phyloP scores from a whole-genome alignment of 164 flowering plant species.

The Liquidambar formosana region DNA sequence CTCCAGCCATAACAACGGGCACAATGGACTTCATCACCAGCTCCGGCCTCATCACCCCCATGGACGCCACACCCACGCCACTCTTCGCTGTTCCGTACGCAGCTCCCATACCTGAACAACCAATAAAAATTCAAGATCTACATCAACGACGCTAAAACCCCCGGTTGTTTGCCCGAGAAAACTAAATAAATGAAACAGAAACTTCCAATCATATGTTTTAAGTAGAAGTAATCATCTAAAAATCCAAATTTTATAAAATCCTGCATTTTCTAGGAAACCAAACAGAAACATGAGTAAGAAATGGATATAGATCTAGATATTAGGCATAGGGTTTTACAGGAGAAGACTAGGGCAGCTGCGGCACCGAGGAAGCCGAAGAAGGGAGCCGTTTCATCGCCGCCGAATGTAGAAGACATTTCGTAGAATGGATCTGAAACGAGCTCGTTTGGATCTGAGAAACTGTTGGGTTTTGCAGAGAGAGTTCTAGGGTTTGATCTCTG shows the following conservation, averaged over 20 bases:
- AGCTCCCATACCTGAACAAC: slow-evolving; percentile 78
- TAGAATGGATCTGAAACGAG: slow-evolving; percentile 15
- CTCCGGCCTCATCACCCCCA: slow-evolving; percentile 97
- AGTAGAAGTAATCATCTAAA: no score
- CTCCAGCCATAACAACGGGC: slow-evolving; percentile 96
- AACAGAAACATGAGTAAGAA: not conserved
- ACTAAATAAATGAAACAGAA: no score
- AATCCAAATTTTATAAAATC: not conserved
- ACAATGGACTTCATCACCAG: slow-evolving; percentile 91
- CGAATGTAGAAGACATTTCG: slow-evolving; percentile 41
- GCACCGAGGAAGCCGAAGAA: slow-evolving; percentile 14
- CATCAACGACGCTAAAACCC: not conserved
- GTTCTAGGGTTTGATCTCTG: not conserved
- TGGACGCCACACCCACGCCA: slow-evolving; percentile 90
- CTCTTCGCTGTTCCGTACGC: slow-evolving; percentile 94
- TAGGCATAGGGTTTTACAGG: not conserved
- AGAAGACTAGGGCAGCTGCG: not conserved
- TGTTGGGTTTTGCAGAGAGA: not conserved
- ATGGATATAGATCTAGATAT: not conserved
- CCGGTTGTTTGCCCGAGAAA: no score
- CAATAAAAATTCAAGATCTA: slow-evolving; percentile 9
- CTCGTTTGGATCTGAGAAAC: slow-evolving; percentile 20
- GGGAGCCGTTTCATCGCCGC: slow-evolving; percentile 13
- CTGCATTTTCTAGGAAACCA: not conserved
- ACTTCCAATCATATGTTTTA: no score